These are phyloP conservation scores for Claviceps maximensis DNA, from an alignment of 2,329 filamentous ascomycete genomes.

Conservation along the genomic window DNA sequence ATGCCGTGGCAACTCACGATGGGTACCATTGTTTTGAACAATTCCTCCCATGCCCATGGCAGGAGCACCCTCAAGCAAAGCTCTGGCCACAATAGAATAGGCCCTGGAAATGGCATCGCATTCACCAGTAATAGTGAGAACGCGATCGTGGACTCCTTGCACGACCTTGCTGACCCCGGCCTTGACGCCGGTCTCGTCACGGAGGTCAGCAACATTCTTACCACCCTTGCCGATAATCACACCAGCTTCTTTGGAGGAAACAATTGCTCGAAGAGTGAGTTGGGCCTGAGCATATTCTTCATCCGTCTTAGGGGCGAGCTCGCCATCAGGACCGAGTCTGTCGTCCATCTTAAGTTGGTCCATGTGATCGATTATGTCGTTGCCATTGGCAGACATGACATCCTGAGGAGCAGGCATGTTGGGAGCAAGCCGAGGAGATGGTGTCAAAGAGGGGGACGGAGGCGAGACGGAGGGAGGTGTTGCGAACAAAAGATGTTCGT, in stretches of 20 bases:
- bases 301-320: constrained; percentile 77
- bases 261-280: constrained; percentile 89
- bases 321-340: constrained; percentile 58
- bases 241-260: constrained; percentile 96
- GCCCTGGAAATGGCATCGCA: constrained; percentile 82
- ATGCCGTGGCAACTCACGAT: constrained; percentile 48
- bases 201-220: constrained; percentile 93
- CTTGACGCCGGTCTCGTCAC: constrained; percentile 95
- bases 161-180: constrained; percentile 98
- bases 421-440: not conserved
- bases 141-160: constrained; percentile 90
- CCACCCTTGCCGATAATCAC: constrained; percentile 98
- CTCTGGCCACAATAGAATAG: constrained; percentile 84
- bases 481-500: not conserved
- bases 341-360: constrained; percentile 56
- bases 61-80: constrained; percentile 83
- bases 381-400: constrained; percentile 41
- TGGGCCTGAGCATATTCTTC: constrained; percentile 91
- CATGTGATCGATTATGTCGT: constrained; percentile 46
- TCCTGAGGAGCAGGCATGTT: constrained; percentile 52
- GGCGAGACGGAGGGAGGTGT: constrained; percentile 4
- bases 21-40: constrained; percentile 76
- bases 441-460: constrained; percentile 2
- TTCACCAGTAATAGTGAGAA: constrained; percentile 85
- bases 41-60: constrained; percentile 93